A percentile compares a stretch with the other conserved stretches of the same genome.
phyloP scores from a whole-genome alignment of 2,329 filamentous ascomycete species.

The Trichoderma endophyticum region DNA sequence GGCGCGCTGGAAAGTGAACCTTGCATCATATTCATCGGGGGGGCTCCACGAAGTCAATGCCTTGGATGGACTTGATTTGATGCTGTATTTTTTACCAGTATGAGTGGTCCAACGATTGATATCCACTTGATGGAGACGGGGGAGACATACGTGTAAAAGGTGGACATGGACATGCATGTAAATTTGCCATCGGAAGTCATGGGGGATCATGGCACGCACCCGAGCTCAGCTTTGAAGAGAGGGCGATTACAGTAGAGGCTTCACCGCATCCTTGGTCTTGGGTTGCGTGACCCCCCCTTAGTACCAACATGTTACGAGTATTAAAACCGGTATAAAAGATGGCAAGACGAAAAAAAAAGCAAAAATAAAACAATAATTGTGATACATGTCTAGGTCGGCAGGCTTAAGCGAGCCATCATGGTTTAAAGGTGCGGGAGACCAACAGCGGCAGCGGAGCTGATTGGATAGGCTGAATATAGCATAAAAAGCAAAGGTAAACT shows the following conservation, averaged over 20 bases:
- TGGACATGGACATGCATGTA: neutral
- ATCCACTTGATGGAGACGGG: neutral
- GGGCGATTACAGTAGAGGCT: neutral
- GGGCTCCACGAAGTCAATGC: neutral
- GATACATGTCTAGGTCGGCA: neutral
- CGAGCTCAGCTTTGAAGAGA: neutral
- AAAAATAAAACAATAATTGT: neutral
- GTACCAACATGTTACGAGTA: neutral
- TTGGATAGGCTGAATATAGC: neutral
- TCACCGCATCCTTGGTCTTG: neutral
- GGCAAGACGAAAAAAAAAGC: neutral
- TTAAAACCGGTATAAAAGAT: neutral
- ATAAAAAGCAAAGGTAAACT: neutral
- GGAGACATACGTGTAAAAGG: neutral
- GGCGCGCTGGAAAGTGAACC: neutral
- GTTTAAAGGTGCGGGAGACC: neutral
- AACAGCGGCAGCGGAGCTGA: neutral
- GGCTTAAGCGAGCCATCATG: neutral
- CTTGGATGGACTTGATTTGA: neutral
- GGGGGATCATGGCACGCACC: neutral
- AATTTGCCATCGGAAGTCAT: neutral
- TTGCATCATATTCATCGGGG: neutral
- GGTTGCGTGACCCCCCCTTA: neutral
- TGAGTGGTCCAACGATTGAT: neutral
- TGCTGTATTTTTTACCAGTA: neutral